A percentile compares a stretch with the other conserved stretches of the same genome.
phyloP scores from a whole-genome alignment of 2,329 filamentous ascomycete genomes.

The Penicillium sp. region DNA sequence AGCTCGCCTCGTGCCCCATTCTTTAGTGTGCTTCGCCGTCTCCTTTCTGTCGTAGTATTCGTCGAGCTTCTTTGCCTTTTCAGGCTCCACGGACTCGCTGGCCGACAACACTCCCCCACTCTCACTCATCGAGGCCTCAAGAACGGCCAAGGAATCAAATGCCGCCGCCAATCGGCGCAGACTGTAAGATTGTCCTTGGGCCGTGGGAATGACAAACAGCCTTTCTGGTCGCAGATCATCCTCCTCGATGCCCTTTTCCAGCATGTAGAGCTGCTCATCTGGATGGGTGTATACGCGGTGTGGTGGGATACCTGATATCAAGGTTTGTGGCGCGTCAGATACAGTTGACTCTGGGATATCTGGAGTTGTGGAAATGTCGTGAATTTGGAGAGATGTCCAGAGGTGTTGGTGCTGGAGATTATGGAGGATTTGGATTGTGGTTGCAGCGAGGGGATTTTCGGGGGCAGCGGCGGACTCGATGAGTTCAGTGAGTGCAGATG shows the following conservation, averaged over 20 bases:
- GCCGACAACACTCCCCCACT: constrained; percentile 4
- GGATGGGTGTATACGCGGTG: constrained; percentile 64
- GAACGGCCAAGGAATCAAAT: constrained; percentile 55
- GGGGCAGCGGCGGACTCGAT: constrained; percentile 35
- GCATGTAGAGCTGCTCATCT: constrained; percentile 63
- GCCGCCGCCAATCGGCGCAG: constrained; percentile 57
- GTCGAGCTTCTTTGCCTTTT: constrained; percentile 32
- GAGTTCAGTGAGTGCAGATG: constrained; percentile 46
- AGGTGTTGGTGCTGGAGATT: constrained; percentile 66
- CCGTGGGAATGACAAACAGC: constrained; percentile 62
- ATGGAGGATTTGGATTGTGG: constrained; percentile 62
- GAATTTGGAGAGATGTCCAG: constrained; percentile 60
- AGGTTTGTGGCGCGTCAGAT: constrained; percentile 41
- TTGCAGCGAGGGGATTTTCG: constrained; percentile 40
- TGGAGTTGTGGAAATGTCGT: constrained; percentile 32
- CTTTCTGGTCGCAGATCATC: constrained; percentile 53
- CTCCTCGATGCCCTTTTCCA: constrained; percentile 53
- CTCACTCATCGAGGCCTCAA: constrained; percentile 11
- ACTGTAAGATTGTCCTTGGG: constrained; percentile 62
- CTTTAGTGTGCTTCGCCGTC: constrained; percentile 30
- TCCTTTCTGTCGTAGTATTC: constrained; percentile 36
- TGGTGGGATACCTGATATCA: constrained; percentile 65
- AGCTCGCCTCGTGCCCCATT: constrained; percentile 56
- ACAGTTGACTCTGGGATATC: constrained; percentile 1
- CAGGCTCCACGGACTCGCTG: constrained; percentile 20